Evolutionary conservation across 78 protist genomes (phyloP), one percentile per base, ranked within the genome.

Genomic region (slime mould (Dictyostelium discoideum)): DNA sequence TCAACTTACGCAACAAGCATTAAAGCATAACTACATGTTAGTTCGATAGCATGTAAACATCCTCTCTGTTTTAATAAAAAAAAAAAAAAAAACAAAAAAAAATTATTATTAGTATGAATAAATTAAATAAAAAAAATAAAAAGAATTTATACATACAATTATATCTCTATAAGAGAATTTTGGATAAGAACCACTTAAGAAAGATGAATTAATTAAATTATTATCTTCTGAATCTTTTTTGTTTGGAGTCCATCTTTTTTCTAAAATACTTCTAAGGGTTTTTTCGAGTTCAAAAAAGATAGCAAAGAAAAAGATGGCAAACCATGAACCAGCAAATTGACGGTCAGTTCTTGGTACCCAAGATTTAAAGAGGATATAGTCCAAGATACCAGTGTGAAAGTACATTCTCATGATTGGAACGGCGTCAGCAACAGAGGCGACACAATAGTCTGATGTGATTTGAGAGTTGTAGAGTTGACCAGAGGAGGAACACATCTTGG

Each of bases 361-460:
- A 0, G 46, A 10, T 39, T 84, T 57, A 37, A 92, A 92, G 14
- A 92, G 50, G 20, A 92, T 73, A 22, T 92, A 92, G 14, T 92
- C 96, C 42, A 79, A 39, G n/a, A 85, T 80, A 73, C 92, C 96
- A 40, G 92, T 84, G 42, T 92, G 96, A 92, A 92, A 92, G 73
- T 60, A 92, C 96, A 92, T 92, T 73, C 85, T 67, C 96, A 92
- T 92, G n/a, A 85, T 24, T 42, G 92, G 93, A n/a, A 57, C 6
- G 3, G 82, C 50, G 18, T 80, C 82, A 18, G 29, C 2, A 13
- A 20, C 6, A 44, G 96, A 81, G 24, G n/a, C 42, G 4, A 11
- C n/a, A 69, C 85, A 80, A 24, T 69, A 69, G 18, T 69, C 77
- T 69, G 77, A 69, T 24, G 77, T 26, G 39, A 69, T 69, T 69